A percentile compares a stretch with the other conserved stretches of the same genome.
Evolutionary conservation across 1,139 yeast genomes (phyloP).

Genomic region (Taphrina betulina): DNA sequence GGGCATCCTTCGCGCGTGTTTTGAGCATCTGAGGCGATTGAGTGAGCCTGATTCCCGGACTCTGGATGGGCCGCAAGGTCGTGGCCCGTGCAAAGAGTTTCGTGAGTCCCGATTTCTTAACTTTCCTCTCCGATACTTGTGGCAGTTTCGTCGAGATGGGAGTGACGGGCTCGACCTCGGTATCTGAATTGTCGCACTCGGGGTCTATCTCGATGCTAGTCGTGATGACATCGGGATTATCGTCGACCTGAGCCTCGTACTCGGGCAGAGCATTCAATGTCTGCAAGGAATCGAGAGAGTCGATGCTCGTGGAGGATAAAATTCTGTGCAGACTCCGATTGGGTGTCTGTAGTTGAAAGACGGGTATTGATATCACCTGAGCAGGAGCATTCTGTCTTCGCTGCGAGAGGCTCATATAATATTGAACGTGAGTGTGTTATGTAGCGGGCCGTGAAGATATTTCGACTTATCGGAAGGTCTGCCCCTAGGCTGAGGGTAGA

Average conservation of each 20-base stretch:
- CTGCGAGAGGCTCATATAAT: slow-evolving; percentile 8
- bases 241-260: slow-evolving; percentile 9
- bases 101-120: slow-evolving; percentile 7
- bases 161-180: slow-evolving; percentile 5
- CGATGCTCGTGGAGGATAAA: not conserved
- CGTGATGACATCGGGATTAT: slow-evolving; percentile 30
- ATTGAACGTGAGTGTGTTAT: not conserved
- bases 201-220: slow-evolving; percentile 25
- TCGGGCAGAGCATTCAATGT: slow-evolving; percentile 8
- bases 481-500: too few relatives aligned
- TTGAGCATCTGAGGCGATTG: slow-evolving; percentile 3
- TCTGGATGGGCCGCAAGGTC: not conserved
- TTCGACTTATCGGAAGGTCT: too few relatives aligned
- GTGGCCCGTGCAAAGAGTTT: slow-evolving; percentile 1
- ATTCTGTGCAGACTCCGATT: not conserved
- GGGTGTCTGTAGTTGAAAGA: slow-evolving; percentile 14
- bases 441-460: too few relatives aligned
- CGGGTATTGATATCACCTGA: slow-evolving; percentile 1
- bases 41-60: slow-evolving; percentile 16
- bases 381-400: slow-evolving; percentile 15
- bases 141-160: slow-evolving; percentile 1
- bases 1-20: slow-evolving; percentile 4
- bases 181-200: slow-evolving; percentile 5
- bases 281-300: not conserved
- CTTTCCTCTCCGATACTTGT: not conserved